Conservation (phyloP, 2,329 filamentous ascomycete species). For the Clarireedia monteithiana region DNA sequence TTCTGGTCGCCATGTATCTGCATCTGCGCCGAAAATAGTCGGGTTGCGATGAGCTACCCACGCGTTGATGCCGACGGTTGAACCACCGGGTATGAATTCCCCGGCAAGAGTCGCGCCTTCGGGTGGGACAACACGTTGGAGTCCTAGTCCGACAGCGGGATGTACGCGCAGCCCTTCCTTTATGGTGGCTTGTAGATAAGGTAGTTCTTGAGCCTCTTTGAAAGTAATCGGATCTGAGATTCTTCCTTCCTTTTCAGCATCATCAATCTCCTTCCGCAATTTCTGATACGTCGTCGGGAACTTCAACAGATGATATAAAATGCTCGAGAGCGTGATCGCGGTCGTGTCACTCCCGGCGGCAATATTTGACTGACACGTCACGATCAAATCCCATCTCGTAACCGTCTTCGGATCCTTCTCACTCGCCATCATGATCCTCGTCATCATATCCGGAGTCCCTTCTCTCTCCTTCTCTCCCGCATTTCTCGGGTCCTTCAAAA, state of each 20-base stretch:
- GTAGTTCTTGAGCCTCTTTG: slow-evolving; percentile 33
- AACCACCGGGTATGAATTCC: slow-evolving; percentile 34
- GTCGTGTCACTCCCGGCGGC: slow-evolving; percentile 39
- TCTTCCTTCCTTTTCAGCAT: slow-evolving; percentile 10
- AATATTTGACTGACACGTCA: slow-evolving; percentile 20
- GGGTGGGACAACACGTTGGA: slow-evolving; percentile 41
- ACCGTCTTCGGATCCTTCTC: slow-evolving; percentile 27
- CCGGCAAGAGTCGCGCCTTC: slow-evolving; percentile 36
- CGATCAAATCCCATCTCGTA: slow-evolving; percentile 28
- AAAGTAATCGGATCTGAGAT: slow-evolving; percentile 30
- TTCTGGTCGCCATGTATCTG: slow-evolving; percentile 41
- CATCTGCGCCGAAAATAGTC: slow-evolving; percentile 41
- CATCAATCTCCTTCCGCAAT: slow-evolving; percentile 30
- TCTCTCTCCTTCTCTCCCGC: slow-evolving; percentile 2
- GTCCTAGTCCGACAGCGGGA: slow-evolving; percentile 39
- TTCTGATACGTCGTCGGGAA: slow-evolving; percentile 21
- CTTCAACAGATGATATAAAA: slow-evolving; percentile 38
- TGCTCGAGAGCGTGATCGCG: slow-evolving; percentile 37
- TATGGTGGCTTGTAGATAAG: slow-evolving; percentile 43
- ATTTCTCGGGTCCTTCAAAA: slow-evolving; percentile 13
- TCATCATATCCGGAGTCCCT: slow-evolving; percentile 32
- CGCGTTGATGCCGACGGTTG: slow-evolving; percentile 28
- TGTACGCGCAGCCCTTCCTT: slow-evolving; percentile 45
- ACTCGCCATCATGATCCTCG: slow-evolving; percentile 35
- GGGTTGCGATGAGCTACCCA: slow-evolving; percentile 33